Evolutionary conservation across 164 flowering plant genomes (phyloP).

Genomic region (Aristolochia fimbriata): DNA sequence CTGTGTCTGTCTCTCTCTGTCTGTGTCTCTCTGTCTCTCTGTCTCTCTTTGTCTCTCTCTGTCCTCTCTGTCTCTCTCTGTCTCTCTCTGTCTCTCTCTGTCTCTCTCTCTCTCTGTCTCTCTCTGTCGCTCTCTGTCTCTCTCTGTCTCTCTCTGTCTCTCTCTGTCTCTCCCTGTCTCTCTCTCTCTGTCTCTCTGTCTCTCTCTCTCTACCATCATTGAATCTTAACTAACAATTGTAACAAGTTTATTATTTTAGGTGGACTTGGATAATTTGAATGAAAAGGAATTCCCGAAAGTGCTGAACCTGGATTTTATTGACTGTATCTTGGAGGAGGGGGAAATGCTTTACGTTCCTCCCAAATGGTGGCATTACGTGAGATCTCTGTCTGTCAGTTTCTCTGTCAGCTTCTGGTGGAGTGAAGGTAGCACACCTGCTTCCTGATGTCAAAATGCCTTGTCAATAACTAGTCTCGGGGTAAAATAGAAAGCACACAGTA

Average conservation of each 20-base stretch:
- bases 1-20: no score
- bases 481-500: neutral
- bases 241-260: conserved; percentile 36
- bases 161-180: no score
- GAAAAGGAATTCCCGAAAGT: conserved; percentile 42
- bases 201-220: no score
- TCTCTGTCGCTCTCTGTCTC: no score
- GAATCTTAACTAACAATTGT: neutral
- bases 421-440: conserved; percentile 14
- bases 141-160: no score
- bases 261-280: conserved; percentile 77
- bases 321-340: conserved; percentile 90
- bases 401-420: conserved; percentile 98
- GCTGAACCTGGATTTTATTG: conserved; percentile 59
- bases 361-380: conserved; percentile 96
- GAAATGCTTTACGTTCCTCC: conserved; percentile 98
- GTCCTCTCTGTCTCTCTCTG: no score
- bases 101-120: no score
- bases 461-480: no score
- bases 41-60: no score
- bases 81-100: no score
- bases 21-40: no score
- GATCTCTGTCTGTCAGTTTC: conserved; percentile 74
- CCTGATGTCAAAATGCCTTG: conserved; percentile 7
- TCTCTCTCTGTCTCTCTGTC: no score